phyloP scores from a whole-genome alignment of 306 rosid species.

The Potentilla sterilis region DNA sequence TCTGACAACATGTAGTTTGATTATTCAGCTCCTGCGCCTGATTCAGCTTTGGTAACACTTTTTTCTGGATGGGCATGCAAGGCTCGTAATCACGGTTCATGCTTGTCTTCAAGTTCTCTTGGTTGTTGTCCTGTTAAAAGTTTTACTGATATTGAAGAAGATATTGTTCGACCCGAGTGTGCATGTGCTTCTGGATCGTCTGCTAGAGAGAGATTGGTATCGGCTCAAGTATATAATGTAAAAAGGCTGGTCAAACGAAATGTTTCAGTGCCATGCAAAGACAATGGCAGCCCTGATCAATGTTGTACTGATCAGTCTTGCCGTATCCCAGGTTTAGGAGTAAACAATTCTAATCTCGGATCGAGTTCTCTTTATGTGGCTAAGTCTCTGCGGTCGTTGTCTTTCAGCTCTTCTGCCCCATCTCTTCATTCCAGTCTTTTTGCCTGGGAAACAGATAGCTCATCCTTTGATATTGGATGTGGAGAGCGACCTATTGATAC shows the following conservation, averaged over 20 bases:
- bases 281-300: conserved; percentile 39
- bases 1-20: conserved; percentile 38
- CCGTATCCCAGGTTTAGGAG: conserved; percentile 93
- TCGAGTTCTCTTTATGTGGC: conserved; percentile 63
- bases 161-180: conserved; percentile 46
- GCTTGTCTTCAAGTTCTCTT: conserved; percentile 69
- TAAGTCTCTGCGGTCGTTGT: conserved; percentile 84
- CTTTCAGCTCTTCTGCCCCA: conserved; percentile 82
- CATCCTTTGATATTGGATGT: conserved; percentile 55
- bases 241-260: conserved; percentile 61
- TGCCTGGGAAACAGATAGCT: conserved; percentile 80
- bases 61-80: conserved; percentile 99
- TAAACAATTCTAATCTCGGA: conserved; percentile 79
- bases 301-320: conserved; percentile 71
- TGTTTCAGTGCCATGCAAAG: conserved; percentile 38
- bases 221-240: conserved; percentile 47
- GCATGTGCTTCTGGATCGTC: conserved; percentile 50
- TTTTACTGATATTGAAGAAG: conserved; percentile 69
- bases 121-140: conserved; percentile 81
- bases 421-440: conserved; percentile 95
- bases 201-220: conserved; percentile 48
- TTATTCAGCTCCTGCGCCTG: conserved; percentile 81
- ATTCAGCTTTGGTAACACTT: conserved; percentile 89
- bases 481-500: conserved; percentile 97
- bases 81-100: conserved; percentile 84